These are phyloP conservation scores for Starmerella stigmatis DNA, from an alignment of 805 yeast species.

Conservation along the genomic window DNA sequence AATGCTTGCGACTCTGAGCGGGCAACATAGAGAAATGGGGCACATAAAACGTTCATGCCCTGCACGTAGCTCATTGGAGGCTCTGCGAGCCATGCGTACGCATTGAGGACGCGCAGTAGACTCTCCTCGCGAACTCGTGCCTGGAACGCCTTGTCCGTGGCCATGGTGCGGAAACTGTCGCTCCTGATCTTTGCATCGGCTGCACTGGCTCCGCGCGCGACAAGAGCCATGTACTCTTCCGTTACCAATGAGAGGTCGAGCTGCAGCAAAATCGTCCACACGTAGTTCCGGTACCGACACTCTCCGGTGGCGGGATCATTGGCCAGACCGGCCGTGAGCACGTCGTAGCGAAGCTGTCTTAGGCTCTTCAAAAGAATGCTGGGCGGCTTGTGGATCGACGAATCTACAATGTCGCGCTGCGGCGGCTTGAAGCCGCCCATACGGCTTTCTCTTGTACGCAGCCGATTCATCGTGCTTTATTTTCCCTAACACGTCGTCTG, in stretches of 20 bases:
- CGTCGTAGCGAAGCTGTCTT: constrained; percentile 44
- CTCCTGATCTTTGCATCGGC: constrained; percentile 62
- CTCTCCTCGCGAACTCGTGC: constrained; percentile 58
- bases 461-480: constrained; percentile 1
- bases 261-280: constrained; percentile 69
- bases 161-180: constrained; percentile 77
- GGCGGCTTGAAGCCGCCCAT: neutral
- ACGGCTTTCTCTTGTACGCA: constrained; percentile 12
- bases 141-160: constrained; percentile 58
- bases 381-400: constrained; percentile 32
- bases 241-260: constrained; percentile 43
- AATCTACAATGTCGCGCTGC: constrained; percentile 42
- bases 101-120: constrained; percentile 56
- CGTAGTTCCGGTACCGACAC: constrained; percentile 60
- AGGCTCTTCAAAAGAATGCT: constrained; percentile 40
- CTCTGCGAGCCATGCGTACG: constrained; percentile 46
- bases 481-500: neutral
- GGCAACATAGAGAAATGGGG: constrained; percentile 68
- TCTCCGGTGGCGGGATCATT: constrained; percentile 26
- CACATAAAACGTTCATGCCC: constrained; percentile 79
- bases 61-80: constrained; percentile 43
- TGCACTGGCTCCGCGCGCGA: constrained; percentile 48
- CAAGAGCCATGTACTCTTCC: constrained; percentile 43
- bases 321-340: constrained; percentile 39
- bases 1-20: constrained; percentile 81